A percentile compares a stretch with the other conserved stretches of the same genome.
These are phyloP conservation scores for Leucosporidium scottii DNA, from an alignment of 768 basidiomycete species.

Conservation along the genomic window DNA sequence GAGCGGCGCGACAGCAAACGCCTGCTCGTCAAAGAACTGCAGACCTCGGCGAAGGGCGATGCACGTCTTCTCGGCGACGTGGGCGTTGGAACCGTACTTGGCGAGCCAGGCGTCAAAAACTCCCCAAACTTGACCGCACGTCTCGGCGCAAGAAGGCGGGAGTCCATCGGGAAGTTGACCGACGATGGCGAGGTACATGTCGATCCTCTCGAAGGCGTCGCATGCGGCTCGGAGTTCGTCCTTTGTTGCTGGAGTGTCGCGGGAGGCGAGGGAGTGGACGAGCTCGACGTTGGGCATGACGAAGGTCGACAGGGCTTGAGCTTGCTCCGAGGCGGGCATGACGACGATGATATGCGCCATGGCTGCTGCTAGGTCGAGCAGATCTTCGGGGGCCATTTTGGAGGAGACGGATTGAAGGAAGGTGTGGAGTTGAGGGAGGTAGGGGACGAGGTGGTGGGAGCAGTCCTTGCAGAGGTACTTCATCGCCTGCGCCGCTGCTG, in stretches of 20 bases:
- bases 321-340: slow-evolving; percentile 84
- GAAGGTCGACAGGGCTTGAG: slow-evolving; percentile 78
- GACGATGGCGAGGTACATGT: slow-evolving; percentile 80
- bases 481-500: slow-evolving; percentile 90
- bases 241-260: slow-evolving; percentile 52
- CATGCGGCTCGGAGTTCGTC: slow-evolving; percentile 53
- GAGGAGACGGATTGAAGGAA: slow-evolving; percentile 74
- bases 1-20: slow-evolving; percentile 61
- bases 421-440: slow-evolving; percentile 80
- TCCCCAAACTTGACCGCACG: slow-evolving; percentile 69
- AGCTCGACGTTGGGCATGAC: slow-evolving; percentile 72
- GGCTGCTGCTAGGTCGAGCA: slow-evolving; percentile 86
- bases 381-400: slow-evolving; percentile 77
- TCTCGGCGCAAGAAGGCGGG: slow-evolving; percentile 69
- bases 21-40: slow-evolving; percentile 58
- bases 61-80: slow-evolving; percentile 73
- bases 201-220: slow-evolving; percentile 87
- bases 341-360: slow-evolving; percentile 90
- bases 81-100: slow-evolving; percentile 66
- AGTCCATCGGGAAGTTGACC: slow-evolving; percentile 69
- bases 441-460: slow-evolving; percentile 76
- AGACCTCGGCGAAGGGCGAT: slow-evolving; percentile 77
- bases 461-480: slow-evolving; percentile 97
- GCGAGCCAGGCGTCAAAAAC: slow-evolving; percentile 72
- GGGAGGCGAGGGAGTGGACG: slow-evolving; percentile 59